phyloP scores from a whole-genome alignment of 805 yeast genomes.

The Yarrowia divulgata region DNA sequence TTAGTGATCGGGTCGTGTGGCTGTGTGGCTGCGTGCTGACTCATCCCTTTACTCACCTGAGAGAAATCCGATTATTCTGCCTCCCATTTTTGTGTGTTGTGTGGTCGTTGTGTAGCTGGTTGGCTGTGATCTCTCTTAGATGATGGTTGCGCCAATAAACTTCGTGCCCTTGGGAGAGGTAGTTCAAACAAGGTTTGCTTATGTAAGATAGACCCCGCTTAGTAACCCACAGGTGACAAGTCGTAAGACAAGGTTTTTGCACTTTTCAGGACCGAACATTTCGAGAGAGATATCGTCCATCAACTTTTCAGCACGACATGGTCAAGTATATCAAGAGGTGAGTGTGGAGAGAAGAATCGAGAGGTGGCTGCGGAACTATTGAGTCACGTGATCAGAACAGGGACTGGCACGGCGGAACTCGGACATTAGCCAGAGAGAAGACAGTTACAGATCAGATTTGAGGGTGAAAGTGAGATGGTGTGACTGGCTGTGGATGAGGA shows the following conservation, averaged over 20 bases:
- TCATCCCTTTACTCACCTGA: constrained; percentile 54
- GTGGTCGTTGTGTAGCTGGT: constrained; percentile 9
- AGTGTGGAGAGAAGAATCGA: neutral
- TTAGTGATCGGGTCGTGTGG: constrained; percentile 47
- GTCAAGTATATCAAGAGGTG: constrained; percentile 37
- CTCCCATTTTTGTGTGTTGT: constrained; percentile 24
- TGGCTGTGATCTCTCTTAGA: constrained; percentile 18
- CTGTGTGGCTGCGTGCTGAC: neutral
- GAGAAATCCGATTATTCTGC: constrained; percentile 61
- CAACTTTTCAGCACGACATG: constrained; percentile 37
- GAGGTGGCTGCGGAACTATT: neutral
- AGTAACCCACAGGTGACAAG: neutral
- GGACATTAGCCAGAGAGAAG: neutral
- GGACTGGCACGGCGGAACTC: neutral
- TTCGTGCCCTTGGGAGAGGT: constrained; percentile 12
- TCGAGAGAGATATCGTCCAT: constrained; percentile 18
- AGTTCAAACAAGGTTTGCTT: neutral
- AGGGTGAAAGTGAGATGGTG: neutral
- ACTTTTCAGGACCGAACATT: constrained; percentile 11
- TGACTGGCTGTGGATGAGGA: neutral
- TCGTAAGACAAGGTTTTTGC: constrained; percentile 15
- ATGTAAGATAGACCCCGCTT: neutral
- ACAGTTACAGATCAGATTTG: neutral
- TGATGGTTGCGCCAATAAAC: constrained; percentile 34
- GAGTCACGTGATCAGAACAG: neutral